A percentile compares a stretch with the other conserved stretches of the same genome.
phyloP scores from a whole-genome alignment of 495 filamentous ascomycete genomes.

The Podospora pseudocomata region DNA sequence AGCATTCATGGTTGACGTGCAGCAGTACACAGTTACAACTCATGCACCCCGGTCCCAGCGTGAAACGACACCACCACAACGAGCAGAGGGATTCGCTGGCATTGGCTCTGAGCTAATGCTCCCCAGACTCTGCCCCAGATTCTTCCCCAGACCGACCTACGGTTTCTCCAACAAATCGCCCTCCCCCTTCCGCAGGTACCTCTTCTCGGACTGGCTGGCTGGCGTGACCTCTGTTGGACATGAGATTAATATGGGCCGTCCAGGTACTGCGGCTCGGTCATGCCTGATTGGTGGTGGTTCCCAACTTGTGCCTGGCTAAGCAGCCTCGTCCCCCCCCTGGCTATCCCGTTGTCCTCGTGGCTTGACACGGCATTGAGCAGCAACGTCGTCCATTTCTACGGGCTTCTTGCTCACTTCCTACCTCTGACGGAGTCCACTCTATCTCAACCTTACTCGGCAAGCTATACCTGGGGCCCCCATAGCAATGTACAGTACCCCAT shows the following conservation, averaged over 20 bases:
- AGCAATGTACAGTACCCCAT: constrained; percentile 12
- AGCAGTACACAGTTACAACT: constrained; percentile 21
- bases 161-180: constrained; percentile 26
- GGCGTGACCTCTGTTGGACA: constrained; percentile 30
- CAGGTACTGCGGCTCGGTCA: constrained; percentile 31
- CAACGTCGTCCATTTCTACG: not conserved
- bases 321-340: constrained; percentile 26
- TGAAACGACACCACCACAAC: constrained; percentile 30
- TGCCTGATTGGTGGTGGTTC: constrained; percentile 27
- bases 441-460: constrained; percentile 32
- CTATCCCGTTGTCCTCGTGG: constrained; percentile 14
- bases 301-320: constrained; percentile 32
- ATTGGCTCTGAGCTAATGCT: constrained; percentile 10
- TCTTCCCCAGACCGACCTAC: constrained; percentile 11
- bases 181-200: constrained; percentile 14
- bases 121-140: constrained; percentile 14
- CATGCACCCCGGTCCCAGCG: constrained; percentile 30
- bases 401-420: constrained; percentile 2
- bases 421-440: constrained; percentile 21
- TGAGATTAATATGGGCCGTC: constrained; percentile 34
- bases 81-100: not conserved
- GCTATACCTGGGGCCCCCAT: constrained; percentile 23
- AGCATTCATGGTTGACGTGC: constrained; percentile 28
- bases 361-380: constrained; percentile 36
- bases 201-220: constrained; percentile 17